Evolutionary conservation across 176 grass and related monocot species (phyloP).

Genomic region (Zoysia pacifica): DNA sequence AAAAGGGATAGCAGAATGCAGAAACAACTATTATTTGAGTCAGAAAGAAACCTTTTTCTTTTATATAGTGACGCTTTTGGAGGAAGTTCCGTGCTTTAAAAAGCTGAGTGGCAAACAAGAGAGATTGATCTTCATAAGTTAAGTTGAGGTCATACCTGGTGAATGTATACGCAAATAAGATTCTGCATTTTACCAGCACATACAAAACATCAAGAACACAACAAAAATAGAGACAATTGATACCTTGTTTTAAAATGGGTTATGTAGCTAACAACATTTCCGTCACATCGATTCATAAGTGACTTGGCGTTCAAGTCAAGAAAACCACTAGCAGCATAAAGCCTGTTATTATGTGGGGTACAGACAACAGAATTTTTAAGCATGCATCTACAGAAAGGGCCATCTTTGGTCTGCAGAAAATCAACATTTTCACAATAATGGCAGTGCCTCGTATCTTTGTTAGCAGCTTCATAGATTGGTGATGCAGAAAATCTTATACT

Average conservation of each 20-base stretch:
- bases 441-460: conserved; percentile 27
- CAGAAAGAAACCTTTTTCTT: conserved; percentile 53
- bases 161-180: conserved; percentile 21
- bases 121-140: conserved; percentile 43
- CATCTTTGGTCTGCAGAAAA: conserved; percentile 66
- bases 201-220: conserved; percentile 5
- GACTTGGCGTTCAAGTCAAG: conserved; percentile 60
- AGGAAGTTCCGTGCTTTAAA: conserved; percentile 57
- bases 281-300: conserved; percentile 39
- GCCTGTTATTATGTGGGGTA: conserved; percentile 57
- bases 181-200: conserved; percentile 4
- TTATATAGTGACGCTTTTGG: conserved; percentile 25
- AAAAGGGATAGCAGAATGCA: not conserved
- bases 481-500: conserved; percentile 49
- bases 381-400: conserved; percentile 46
- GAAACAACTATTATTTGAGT: not conserved
- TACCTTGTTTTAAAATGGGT: conserved; percentile 61
- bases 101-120: conserved; percentile 50
- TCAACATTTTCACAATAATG: conserved; percentile 41
- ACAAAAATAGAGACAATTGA: conserved; percentile 26
- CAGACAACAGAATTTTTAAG: conserved; percentile 61
- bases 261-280: conserved; percentile 57
- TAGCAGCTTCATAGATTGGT: conserved; percentile 23
- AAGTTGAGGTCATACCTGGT: conserved; percentile 60
- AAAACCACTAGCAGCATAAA: conserved; percentile 62